These are phyloP conservation scores for Cyberlindnera xishuangbannaensis DNA, from an alignment of 805 yeast species.

Conservation along the genomic window DNA sequence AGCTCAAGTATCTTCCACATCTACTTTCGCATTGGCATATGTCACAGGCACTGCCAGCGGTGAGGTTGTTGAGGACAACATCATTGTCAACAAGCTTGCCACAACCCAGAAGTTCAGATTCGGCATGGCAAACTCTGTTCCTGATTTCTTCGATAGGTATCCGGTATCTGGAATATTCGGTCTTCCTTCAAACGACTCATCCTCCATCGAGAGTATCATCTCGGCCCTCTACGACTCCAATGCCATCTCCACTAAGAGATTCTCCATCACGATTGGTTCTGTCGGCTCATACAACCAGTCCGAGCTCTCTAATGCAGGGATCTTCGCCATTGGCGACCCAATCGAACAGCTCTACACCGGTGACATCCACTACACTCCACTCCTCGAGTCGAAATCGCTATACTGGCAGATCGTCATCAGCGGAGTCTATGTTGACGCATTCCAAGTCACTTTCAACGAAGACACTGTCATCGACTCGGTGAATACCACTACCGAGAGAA, in stretches of 20 bases:
- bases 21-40: slow-evolving; percentile 44
- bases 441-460: slow-evolving; percentile 29
- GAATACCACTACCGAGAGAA: slow-evolving; percentile 24
- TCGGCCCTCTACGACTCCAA: slow-evolving; percentile 32
- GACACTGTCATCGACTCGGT: slow-evolving; percentile 3
- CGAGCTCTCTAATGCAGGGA: slow-evolving; percentile 28
- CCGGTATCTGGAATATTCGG: slow-evolving; percentile 58
- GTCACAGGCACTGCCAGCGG: slow-evolving; percentile 53
- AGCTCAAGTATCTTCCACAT: slow-evolving; percentile 16
- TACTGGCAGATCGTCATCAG: slow-evolving; percentile 50
- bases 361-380: slow-evolving; percentile 34
- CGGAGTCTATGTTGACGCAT: slow-evolving; percentile 31
- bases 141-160: slow-evolving; percentile 45
- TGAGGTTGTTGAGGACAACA: slow-evolving; percentile 32
- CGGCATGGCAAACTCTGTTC: slow-evolving; percentile 50
- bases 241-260: slow-evolving; percentile 31
- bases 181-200: slow-evolving; percentile 40
- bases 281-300: slow-evolving; percentile 21
- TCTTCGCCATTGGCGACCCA: slow-evolving; percentile 39
- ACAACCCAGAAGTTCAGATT: slow-evolving; percentile 37
- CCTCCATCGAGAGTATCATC: slow-evolving; percentile 34
- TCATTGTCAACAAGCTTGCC: slow-evolving; percentile 28
- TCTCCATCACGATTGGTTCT: slow-evolving; percentile 41
- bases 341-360: slow-evolving; percentile 33
- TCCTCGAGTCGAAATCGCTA: slow-evolving; percentile 29